Conservation (phyloP, 495 filamentous ascomycete species). For the Aspergillus mulundensis region DNA sequence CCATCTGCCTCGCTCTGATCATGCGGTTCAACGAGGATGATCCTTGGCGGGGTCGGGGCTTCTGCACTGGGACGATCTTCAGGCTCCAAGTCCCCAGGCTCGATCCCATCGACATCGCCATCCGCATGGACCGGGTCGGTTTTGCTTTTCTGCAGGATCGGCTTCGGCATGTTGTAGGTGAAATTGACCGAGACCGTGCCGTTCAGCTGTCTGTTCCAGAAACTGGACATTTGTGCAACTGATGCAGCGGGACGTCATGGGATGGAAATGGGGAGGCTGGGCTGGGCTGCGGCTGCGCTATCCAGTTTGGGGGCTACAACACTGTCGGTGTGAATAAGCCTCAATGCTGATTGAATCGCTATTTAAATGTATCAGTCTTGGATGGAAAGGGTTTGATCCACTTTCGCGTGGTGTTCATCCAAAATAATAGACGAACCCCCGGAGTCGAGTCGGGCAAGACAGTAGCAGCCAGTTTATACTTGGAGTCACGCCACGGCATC, state of each 20-base stretch:
- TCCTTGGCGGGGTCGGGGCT: background rate
- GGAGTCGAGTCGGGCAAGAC: too few relatives aligned
- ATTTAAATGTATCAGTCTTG: too few relatives aligned
- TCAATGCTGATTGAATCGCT: too few relatives aligned
- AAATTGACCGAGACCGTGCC: background rate
- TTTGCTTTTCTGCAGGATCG: background rate
- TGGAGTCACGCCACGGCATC: background rate
- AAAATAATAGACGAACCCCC: too few relatives aligned
- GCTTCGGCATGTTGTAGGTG: background rate
- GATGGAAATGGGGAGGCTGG: background rate
- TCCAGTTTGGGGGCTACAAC: too few relatives aligned
- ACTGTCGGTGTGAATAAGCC: too few relatives aligned
- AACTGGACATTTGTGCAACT: background rate
- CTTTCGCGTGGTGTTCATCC: too few relatives aligned
- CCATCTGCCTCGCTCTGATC: background rate
- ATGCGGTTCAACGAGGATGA: background rate
- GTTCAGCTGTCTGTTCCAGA: background rate
- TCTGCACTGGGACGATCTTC: too few relatives aligned
- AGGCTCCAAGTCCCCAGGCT: background rate
- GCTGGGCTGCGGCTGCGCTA: background rate
- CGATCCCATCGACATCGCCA: background rate
- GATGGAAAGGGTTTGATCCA: too few relatives aligned
- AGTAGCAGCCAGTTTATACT: too few relatives aligned
- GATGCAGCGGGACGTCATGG: background rate
- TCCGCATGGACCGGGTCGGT: background rate